Base-by-base conservation (phyloP, 257 asterid genomes). In the Penstemon barbatus region DNA sequence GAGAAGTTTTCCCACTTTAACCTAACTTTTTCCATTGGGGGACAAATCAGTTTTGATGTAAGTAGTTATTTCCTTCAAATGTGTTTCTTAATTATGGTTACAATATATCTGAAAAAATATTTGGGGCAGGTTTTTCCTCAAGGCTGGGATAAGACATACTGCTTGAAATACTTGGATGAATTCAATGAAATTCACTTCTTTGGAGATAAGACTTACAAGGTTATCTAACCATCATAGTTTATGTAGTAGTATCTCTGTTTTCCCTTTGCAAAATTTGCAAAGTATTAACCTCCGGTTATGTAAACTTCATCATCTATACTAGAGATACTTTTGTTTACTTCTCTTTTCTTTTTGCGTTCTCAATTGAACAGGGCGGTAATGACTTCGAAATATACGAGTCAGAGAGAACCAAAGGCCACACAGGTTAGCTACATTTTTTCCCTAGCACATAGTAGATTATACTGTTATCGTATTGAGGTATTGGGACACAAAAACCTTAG, bases 141-240 rank as follows among this genome's bases (percentile, higher is more conserved):
- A 73, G 97, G 97, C 38, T 91, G 99, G 99, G 99, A 94, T 78
- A 94, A 91, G 86, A 94, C 97, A 12, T 94, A 85, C 69, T 94
- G 97, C 83, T 86, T 94, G 93, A 85, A 75, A 67, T 94, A 87
- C 80, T 85, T 94, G 40, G 89, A 86, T n/a, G 90, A 89, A 19
- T 94, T 94, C 81, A 46, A 78, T 42, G 97, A 91, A 77, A 84
- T 94, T 58, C 97, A 91, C 86, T 94, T 94, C 81, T 94, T 91
- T 50, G 97, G 97, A 40, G 97, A 91, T 90, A 91, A 94, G 82
- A 94, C 99, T 15, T 89, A 89, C 87, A 84, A 91, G 99, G 97
- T 89, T 72, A 42, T 78, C 38, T 71, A 67, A 25, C 64, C 58
- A 73, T 48, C 66, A 25, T 67, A 1, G 33, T 25, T 25, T 25